Evolutionary conservation across 2,329 filamentous ascomycete species (phyloP).

Genomic region (Aureobasidium leucospermi): DNA sequence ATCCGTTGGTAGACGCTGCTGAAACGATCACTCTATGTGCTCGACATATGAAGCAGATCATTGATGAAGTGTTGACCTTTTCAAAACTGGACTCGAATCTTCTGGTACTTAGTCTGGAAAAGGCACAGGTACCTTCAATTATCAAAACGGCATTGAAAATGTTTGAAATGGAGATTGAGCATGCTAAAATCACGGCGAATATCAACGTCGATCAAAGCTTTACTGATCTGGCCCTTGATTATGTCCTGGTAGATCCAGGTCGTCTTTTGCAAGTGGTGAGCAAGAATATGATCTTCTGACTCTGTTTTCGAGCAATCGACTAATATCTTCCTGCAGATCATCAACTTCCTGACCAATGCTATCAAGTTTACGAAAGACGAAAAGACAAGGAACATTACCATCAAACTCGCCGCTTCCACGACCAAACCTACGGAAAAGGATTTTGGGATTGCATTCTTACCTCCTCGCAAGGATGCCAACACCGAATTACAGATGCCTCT

Average conservation of each 20-base stretch:
- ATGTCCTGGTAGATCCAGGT: slow-evolving; percentile 30
- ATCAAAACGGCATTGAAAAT: slow-evolving; percentile 30
- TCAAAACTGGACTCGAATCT: slow-evolving; percentile 29
- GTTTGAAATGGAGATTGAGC: slow-evolving; percentile 32
- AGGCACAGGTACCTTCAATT: slow-evolving; percentile 29
- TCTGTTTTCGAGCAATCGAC: neutral
- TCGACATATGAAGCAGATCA: slow-evolving; percentile 32
- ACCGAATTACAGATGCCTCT: neutral
- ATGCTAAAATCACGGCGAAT: slow-evolving; percentile 25
- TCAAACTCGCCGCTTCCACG: slow-evolving; percentile 31
- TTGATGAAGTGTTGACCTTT: slow-evolving; percentile 34
- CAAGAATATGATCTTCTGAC: too few relatives aligned
- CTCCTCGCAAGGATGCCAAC: slow-evolving; percentile 9
- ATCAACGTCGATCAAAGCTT: slow-evolving; percentile 27
- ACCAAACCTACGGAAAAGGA: slow-evolving; percentile 26
- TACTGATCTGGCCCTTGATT: slow-evolving; percentile 23
- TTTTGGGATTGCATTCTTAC: slow-evolving; percentile 27
- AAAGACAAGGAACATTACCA: slow-evolving; percentile 27
- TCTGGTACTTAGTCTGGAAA: slow-evolving; percentile 33
- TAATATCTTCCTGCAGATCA: slow-evolving; percentile 16
- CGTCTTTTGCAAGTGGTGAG: slow-evolving; percentile 30
- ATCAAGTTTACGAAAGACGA: slow-evolving; percentile 35
- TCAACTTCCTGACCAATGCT: slow-evolving; percentile 32
- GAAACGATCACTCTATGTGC: slow-evolving; percentile 26
- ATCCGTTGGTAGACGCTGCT: slow-evolving; percentile 18